These are phyloP conservation scores for Fusarium liriodendri DNA, from an alignment of 2,329 filamentous ascomycete species.

Conservation along the genomic window DNA sequence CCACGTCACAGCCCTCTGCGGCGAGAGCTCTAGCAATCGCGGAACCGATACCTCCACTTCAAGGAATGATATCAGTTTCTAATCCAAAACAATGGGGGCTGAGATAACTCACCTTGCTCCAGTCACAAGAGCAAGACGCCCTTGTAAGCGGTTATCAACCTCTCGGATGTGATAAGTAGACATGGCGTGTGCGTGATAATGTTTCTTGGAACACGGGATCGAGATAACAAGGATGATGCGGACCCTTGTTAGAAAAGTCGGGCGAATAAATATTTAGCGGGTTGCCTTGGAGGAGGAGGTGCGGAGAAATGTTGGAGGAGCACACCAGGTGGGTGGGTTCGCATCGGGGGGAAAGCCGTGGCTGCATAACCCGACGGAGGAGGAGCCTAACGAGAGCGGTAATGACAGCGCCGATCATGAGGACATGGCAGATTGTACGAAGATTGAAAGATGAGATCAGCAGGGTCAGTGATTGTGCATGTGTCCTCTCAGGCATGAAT, in stretches of 20 bases:
- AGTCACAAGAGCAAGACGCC: conserved; percentile 26
- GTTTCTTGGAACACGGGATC: not conserved
- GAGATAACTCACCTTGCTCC: conserved; percentile 16
- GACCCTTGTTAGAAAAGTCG: not conserved
- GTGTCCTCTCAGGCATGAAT: no score
- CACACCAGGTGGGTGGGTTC: not conserved
- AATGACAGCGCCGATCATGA: not conserved
- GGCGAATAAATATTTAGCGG: not conserved
- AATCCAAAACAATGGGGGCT: not conserved
- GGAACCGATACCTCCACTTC: conserved; percentile 28
- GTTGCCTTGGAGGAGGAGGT: not conserved
- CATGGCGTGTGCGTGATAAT: not conserved
- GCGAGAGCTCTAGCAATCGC: conserved; percentile 18
- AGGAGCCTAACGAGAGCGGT: not conserved
- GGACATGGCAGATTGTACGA: not conserved
- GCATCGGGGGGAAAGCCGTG: not conserved
- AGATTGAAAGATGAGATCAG: not conserved
- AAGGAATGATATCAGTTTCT: not conserved
- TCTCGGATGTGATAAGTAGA: conserved; percentile 19
- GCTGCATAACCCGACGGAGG: not conserved
- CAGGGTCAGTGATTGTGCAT: not conserved
- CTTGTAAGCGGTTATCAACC: conserved; percentile 21
- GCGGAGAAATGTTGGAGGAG: conserved; percentile 3
- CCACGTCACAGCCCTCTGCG: conserved; percentile 27
- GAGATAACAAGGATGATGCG: not conserved